A percentile compares a stretch with the other conserved stretches of the same genome.
Evolutionary conservation across 371 early-diverging fungal species (phyloP).

Genomic region (Lichtheimia ramosa): DNA sequence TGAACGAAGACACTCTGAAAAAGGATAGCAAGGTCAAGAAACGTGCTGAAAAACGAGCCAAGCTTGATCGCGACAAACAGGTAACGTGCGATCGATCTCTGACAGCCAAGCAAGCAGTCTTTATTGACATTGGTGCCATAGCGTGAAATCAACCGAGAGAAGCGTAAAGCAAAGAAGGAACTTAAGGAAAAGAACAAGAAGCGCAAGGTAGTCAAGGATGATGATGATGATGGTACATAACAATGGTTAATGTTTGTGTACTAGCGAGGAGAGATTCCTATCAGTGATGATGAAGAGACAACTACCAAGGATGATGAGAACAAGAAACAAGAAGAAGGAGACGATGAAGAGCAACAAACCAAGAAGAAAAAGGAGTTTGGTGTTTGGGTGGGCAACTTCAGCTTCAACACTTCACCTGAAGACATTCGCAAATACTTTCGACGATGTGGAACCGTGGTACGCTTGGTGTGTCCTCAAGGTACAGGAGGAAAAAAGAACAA

Average conservation of each 20-base stretch:
- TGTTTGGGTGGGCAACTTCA: conserved; percentile 79
- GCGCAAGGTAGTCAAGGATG: conserved; percentile 39
- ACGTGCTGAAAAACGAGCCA: conserved; percentile 6
- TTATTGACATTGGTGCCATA: conserved; percentile 3
- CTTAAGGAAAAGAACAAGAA: conserved; percentile 45
- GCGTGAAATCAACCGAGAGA: conserved; percentile 41
- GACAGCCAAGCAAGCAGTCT: too few species aligned
- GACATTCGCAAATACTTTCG: conserved; percentile 59
- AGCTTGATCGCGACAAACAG: conserved; percentile 5
- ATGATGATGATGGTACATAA: too few species aligned
- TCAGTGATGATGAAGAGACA: conserved; percentile 4
- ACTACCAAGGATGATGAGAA: conserved; percentile 28
- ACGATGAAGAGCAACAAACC: conserved; percentile 18
- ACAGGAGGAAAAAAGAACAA: conserved; percentile 54
- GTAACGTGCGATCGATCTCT: not conserved
- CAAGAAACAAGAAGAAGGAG: conserved; percentile 16
- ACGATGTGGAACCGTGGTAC: conserved; percentile 62
- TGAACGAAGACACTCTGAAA: conserved; percentile 1
- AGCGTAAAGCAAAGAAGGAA: conserved; percentile 45
- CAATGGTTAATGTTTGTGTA: conserved; percentile 6
- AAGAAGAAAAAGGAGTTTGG: conserved; percentile 49
- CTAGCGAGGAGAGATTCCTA: conserved; percentile 7
- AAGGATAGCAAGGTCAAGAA: conserved; percentile 3
- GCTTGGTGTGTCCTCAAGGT: conserved; percentile 65
- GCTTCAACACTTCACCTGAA: conserved; percentile 58